phyloP scores from a whole-genome alignment of 1,139 yeast genomes.

The Candida dubliniensis region DNA sequence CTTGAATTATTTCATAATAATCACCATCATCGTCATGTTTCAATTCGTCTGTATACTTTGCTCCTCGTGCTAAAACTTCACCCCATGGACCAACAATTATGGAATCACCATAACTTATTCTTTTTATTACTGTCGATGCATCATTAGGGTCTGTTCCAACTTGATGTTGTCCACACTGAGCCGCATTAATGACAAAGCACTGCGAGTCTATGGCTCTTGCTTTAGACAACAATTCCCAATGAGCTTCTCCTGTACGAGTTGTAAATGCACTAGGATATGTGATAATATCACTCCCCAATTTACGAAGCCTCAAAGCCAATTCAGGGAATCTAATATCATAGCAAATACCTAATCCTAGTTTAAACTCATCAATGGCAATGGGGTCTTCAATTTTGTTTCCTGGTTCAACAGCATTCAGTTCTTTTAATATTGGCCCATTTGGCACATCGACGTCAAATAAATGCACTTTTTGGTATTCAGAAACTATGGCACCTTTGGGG shows the following conservation, averaged over 20 bases:
- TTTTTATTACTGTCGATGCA: slow-evolving; percentile 30
- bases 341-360: slow-evolving; percentile 74
- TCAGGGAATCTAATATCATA: slow-evolving; percentile 92
- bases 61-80: slow-evolving; percentile 60
- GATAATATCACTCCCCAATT: slow-evolving; percentile 73
- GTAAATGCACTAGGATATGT: slow-evolving; percentile 93
- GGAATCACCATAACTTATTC: slow-evolving; percentile 81
- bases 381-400: slow-evolving; percentile 61
- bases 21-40: slow-evolving; percentile 47
- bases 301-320: slow-evolving; percentile 61
- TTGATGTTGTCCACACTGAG: slow-evolving; percentile 80
- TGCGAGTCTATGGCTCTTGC: slow-evolving; percentile 90
- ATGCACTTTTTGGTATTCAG: slow-evolving; percentile 82
- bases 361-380: slow-evolving; percentile 47
- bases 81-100: slow-evolving; percentile 94
- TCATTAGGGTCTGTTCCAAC: slow-evolving; percentile 36
- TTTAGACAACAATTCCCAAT: slow-evolving; percentile 78
- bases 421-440: slow-evolving; percentile 71
- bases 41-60: slow-evolving; percentile 28
- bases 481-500: slow-evolving; percentile 59
- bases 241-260: slow-evolving; percentile 84
- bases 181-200: slow-evolving; percentile 85
- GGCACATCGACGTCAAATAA: slow-evolving; percentile 84
- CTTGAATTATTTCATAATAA: slow-evolving; percentile 55
- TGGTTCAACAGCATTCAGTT: slow-evolving; percentile 79